Conservation (phyloP, 2,329 filamentous ascomycete species). For the Penicillium sp. region DNA sequence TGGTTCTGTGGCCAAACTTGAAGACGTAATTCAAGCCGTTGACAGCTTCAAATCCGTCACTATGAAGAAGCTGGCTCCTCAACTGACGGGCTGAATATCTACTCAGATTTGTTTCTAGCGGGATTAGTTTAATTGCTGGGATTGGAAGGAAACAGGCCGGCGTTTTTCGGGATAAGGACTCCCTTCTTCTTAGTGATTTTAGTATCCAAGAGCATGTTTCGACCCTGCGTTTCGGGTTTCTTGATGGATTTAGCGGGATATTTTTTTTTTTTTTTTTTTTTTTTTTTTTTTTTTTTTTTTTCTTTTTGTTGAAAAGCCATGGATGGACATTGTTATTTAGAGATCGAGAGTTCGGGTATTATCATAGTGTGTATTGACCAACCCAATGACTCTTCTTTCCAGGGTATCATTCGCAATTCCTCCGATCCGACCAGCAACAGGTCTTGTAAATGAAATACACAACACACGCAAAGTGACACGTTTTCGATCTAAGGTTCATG, state of each 20-base stretch:
- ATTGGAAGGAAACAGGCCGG: conserved; percentile 11
- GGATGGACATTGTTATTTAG: background rate
- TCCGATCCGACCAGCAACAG: background rate
- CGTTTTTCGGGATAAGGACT: conserved; percentile 12
- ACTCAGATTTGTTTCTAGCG: conserved; percentile 13
- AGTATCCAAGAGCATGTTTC: background rate
- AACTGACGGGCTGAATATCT: conserved; percentile 30
- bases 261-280: background rate
- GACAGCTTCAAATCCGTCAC: conserved; percentile 43
- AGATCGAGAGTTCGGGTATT: background rate
- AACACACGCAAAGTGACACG: background rate
- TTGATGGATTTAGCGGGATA: conserved; percentile 8
- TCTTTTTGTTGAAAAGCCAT: background rate
- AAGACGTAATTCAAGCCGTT: conserved; percentile 42
- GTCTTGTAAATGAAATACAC: background rate
- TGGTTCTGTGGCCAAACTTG: conserved; percentile 39
- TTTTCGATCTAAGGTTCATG: background rate
- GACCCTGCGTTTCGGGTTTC: background rate
- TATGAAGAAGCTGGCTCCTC: conserved; percentile 44
- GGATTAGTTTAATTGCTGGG: conserved; percentile 9
- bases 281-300: conserved; percentile 1
- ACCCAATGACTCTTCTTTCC: background rate
- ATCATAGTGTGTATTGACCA: conserved; percentile 3
- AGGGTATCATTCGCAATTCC: conserved; percentile 8
- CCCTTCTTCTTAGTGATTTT: conserved; percentile 2